Evolutionary conservation across 1,284 basidiomycete genomes (phyloP).

Genomic region (Lignosus rhinocerotis): DNA sequence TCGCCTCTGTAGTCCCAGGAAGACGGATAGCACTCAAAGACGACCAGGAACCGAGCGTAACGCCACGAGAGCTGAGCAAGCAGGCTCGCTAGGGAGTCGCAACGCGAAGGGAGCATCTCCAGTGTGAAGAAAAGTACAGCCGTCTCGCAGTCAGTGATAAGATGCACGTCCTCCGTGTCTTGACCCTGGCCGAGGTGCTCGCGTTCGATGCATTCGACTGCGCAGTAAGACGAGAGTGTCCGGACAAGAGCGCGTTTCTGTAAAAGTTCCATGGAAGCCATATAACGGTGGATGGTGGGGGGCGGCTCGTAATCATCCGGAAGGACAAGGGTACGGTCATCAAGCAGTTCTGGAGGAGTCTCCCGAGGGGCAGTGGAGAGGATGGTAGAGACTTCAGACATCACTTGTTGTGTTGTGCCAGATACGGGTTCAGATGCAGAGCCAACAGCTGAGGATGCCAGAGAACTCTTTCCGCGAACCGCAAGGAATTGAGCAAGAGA

Average conservation of each 20-base stretch:
- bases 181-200: constrained; percentile 41
- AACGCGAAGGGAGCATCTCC: constrained; percentile 53
- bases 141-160: constrained; percentile 58
- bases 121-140: constrained; percentile 59
- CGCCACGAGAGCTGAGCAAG: constrained; percentile 58
- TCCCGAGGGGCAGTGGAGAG: constrained; percentile 2
- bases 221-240: constrained; percentile 45
- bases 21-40: constrained; percentile 66
- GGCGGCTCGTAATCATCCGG: constrained; percentile 38
- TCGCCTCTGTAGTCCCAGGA: constrained; percentile 34
- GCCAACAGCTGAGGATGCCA: not conserved
- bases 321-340: constrained; percentile 49
- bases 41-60: constrained; percentile 52
- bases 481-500: constrained; percentile 24
- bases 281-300: constrained; percentile 54
- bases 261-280: constrained; percentile 65
- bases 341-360: constrained; percentile 45
- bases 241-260: constrained; percentile 63
- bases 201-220: constrained; percentile 62
- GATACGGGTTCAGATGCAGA: not conserved
- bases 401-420: not conserved
- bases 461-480: constrained; percentile 19
- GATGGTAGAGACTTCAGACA: not conserved
- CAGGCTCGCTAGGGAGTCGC: constrained; percentile 40
- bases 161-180: constrained; percentile 42